Percentiles rank a stretch among this genome's conserved stretches.
Evolutionary conservation across 2,329 filamentous ascomycete genomes (phyloP).

Genomic region (Fusarium vanettenii): DNA sequence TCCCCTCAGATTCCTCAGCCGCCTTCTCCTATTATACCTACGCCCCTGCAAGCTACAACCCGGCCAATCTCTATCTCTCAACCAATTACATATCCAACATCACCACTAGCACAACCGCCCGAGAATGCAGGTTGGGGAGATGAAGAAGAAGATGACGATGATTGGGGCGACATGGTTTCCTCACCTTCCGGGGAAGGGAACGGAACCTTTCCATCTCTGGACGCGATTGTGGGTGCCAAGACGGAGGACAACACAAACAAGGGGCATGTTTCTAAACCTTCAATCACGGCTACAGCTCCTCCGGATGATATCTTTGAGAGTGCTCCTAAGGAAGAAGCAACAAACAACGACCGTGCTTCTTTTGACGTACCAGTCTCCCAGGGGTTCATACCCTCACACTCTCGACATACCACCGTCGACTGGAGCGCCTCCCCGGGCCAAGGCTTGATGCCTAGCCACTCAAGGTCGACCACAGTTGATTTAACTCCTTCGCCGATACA

Average conservation of each 20-base stretch:
- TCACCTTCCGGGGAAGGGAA: slow-evolving; percentile 42
- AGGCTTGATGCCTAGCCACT: slow-evolving; percentile 2
- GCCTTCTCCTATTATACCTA: slow-evolving; percentile 19
- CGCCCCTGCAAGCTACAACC: slow-evolving; percentile 16
- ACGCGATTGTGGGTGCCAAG: slow-evolving; percentile 17
- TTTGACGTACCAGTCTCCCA: slow-evolving; percentile 15
- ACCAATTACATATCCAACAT: slow-evolving; percentile 20
- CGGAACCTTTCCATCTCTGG: slow-evolving; percentile 31
- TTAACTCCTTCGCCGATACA: slow-evolving; percentile 3
- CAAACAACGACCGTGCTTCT: slow-evolving; percentile 17
- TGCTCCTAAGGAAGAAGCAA: background rate
- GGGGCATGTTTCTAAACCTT: slow-evolving; percentile 11
- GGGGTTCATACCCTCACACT: slow-evolving; percentile 1
- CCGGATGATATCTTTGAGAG: slow-evolving; percentile 4
- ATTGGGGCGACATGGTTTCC: slow-evolving; percentile 71
- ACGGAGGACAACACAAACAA: slow-evolving; percentile 10
- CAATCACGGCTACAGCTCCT: slow-evolving; percentile 12
- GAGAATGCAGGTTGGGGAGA: slow-evolving; percentile 26
- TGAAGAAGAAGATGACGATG: slow-evolving; percentile 61
- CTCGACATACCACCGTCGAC: background rate
- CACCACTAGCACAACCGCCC: slow-evolving; percentile 38
- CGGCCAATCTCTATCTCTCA: slow-evolving; percentile 31
- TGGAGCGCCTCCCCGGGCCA: background rate
- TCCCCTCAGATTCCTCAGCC: slow-evolving; percentile 26
- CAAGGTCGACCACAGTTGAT: background rate